Evolutionary conservation across 495 filamentous ascomycete species (phyloP), one percentile per base, ranked within the genome.

Genomic region (Physcia stellaris): DNA sequence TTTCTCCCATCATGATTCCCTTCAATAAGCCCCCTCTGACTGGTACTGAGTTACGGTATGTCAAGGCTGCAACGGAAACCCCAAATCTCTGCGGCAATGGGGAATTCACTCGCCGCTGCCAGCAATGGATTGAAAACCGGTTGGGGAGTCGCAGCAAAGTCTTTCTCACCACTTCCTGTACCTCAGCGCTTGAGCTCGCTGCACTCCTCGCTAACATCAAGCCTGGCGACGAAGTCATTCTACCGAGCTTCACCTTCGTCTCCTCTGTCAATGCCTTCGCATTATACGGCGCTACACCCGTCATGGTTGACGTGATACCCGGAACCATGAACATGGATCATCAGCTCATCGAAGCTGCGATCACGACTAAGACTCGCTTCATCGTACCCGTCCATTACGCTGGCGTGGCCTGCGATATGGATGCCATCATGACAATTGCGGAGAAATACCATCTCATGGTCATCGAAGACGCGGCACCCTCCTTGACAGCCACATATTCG

Each of bases 361-460:
- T 53, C 12, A 47, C 50, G 2, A 11, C 43, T 2, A 41, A 41
- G 21, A 53, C 50, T 9, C 47, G 47, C 7, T 43, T 34, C 0
- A 50, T 53, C 18, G 37, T 53, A 9, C 46, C 50, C 4, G 50
- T 53, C 1, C 43, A 53, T 26, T 53, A 50, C 24, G 47, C 29
- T 12, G 50, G 47, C 7, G 24, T 53, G 9, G 43, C 47, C 1
- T 50, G 47, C 24, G 47, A 53, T 9, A 53, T 53, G 50, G 50
- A 50, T 22, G 11, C 26, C 6, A 37, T 50, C 33, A 47, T 53
- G 50, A 28, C 36, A 3, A 27, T 47, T 10, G 47, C 43, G 11
- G 18, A 39, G n/a, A 42, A 40, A 20, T 26, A 50, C n/a, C 22
- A 39, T n/a, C 27, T 53, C 3, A 30, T 39, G 12, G 40, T 53